Evolutionary conservation across 2,329 filamentous ascomycete genomes (phyloP).

Genomic region (Ophiobolus disseminans): DNA sequence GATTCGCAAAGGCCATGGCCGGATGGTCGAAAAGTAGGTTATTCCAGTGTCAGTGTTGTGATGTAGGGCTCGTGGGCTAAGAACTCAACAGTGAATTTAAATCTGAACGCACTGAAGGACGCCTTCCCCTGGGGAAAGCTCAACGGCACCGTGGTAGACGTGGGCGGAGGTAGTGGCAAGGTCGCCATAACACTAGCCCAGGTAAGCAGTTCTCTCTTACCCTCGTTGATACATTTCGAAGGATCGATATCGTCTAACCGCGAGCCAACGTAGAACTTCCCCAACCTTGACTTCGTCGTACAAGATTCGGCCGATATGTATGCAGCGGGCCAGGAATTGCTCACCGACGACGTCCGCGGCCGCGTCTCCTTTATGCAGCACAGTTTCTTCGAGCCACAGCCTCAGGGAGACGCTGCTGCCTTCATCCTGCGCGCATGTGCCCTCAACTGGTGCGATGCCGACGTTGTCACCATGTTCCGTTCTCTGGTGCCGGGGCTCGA

Average conservation of each 20-base stretch:
- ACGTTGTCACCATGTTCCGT: constrained; percentile 44
- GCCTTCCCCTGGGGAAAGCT: constrained; percentile 27
- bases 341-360: constrained; percentile 5
- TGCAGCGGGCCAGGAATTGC: constrained; percentile 2
- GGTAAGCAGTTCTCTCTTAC: constrained; percentile 22
- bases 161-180: constrained; percentile 36
- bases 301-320: constrained; percentile 21
- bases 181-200: constrained; percentile 26
- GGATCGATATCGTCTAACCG: no score
- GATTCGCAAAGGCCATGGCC: constrained; percentile 15
- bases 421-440: constrained; percentile 50
- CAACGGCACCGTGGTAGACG: constrained; percentile 30
- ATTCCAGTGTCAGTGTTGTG: no score
- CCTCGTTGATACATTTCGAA: no score
- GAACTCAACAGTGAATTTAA: no score
- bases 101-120: constrained; percentile 18
- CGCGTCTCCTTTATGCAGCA: constrained; percentile 41
- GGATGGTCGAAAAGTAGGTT: background rate
- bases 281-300: constrained; percentile 17
- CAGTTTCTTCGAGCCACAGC: constrained; percentile 50
- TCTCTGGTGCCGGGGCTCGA: constrained; percentile 42
- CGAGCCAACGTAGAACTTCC: constrained; percentile 7
- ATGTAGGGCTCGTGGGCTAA: no score
- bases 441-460: constrained; percentile 50
- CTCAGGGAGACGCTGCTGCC: constrained; percentile 33